phyloP scores from a whole-genome alignment of 108 stramenopile genomes.

The Licmophora abbreviata region DNA sequence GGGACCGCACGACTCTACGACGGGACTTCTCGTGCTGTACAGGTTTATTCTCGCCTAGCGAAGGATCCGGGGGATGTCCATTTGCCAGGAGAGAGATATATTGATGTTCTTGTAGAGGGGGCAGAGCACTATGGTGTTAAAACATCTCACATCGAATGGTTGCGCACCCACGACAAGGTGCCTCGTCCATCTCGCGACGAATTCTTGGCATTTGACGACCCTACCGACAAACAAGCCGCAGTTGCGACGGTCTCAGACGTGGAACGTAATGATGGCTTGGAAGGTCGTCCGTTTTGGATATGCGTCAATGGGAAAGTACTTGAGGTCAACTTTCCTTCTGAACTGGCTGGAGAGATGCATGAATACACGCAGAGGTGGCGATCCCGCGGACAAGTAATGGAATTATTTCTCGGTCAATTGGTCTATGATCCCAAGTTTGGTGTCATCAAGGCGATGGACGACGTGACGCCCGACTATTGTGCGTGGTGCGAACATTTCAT shows the following conservation, averaged over 20 bases:
- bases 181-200: neutral
- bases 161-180: neutral
- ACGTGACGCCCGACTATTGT: neutral
- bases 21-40: neutral
- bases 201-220: neutral
- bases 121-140: constrained; percentile 12
- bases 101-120: constrained; percentile 14
- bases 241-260: neutral
- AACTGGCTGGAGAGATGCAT: too few relatives aligned
- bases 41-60: neutral
- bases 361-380: neutral
- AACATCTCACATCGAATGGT: constrained; percentile 4
- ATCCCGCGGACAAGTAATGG: too few relatives aligned
- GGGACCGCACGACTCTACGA: neutral
- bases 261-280: neutral
- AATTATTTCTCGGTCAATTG: too few relatives aligned
- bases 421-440: neutral
- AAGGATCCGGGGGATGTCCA: neutral
- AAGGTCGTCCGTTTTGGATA: neutral
- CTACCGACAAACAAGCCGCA: neutral
- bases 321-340: neutral
- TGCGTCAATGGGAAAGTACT: neutral
- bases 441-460: neutral
- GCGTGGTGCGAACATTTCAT: neutral
- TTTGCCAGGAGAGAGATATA: constrained; percentile 14